Evolutionary conservation across 305 asterid species (phyloP).

Genomic region (Coffea humblotiana): DNA sequence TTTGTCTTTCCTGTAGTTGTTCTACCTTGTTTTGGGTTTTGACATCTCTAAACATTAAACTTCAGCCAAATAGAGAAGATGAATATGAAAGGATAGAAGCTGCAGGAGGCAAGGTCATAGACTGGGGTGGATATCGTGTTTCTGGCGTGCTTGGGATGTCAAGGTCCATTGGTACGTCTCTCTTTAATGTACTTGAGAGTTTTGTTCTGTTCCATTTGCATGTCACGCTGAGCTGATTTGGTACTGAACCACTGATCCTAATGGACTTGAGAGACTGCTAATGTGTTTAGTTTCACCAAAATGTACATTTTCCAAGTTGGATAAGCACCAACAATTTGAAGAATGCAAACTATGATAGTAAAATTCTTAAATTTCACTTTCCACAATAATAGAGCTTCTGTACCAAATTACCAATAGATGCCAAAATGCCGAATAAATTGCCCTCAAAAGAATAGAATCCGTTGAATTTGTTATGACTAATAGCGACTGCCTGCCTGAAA

Average conservation of each 20-base stretch:
- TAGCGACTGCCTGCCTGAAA: neutral
- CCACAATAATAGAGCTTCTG: neutral
- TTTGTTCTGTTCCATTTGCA: neutral
- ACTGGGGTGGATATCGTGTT: constrained; percentile 79
- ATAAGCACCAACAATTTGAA: neutral
- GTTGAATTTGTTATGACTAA: neutral
- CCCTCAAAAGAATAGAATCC: neutral
- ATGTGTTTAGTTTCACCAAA: neutral
- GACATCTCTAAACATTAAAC: neutral
- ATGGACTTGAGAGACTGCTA: neutral
- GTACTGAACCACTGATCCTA: neutral
- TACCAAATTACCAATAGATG: no score
- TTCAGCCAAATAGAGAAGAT: constrained; percentile 78
- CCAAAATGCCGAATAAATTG: neutral
- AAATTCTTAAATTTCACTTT: neutral
- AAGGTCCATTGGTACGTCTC: constrained; percentile 76
- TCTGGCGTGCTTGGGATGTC: constrained; percentile 82
- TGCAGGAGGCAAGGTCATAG: constrained; percentile 83
- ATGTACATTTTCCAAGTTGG: neutral
- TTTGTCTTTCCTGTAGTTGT: neutral
- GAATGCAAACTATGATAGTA: neutral
- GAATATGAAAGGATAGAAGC: constrained; percentile 73
- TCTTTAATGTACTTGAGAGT: neutral
- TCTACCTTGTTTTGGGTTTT: neutral
- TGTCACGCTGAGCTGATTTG: neutral